phyloP scores from a whole-genome alignment of 768 basidiomycete species.

The Dentipellis fragilis region DNA sequence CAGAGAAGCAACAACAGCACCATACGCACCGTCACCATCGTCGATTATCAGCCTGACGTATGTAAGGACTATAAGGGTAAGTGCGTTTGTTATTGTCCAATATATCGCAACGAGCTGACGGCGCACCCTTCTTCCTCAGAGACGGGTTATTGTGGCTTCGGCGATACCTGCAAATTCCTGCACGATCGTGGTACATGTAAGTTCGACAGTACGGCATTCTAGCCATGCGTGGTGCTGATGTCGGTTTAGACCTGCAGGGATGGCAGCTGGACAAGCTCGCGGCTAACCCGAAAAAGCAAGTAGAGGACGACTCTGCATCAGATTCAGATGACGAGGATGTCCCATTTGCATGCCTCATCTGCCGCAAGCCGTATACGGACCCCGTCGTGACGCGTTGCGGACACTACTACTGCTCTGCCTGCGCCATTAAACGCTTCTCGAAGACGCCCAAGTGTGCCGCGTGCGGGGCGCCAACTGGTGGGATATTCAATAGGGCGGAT shows the following conservation, averaged over 20 bases:
- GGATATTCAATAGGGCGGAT: slow-evolving; percentile 93
- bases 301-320: slow-evolving; percentile 46
- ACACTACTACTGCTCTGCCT: slow-evolving; percentile 92
- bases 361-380: slow-evolving; percentile 89
- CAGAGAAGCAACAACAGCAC: slow-evolving; percentile 64
- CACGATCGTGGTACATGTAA: slow-evolving; percentile 93
- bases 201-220: slow-evolving; percentile 22
- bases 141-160: slow-evolving; percentile 98
- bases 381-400: slow-evolving; percentile 94
- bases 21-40: slow-evolving; percentile 88
- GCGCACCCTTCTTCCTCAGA: slow-evolving; percentile 38
- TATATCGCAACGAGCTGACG: neutral
- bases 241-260: slow-evolving; percentile 71
- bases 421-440: slow-evolving; percentile 89
- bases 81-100: slow-evolving; percentile 20
- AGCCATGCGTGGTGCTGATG: neutral
- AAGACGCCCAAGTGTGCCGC: slow-evolving; percentile 95
- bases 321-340: slow-evolving; percentile 80
- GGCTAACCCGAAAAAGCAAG: slow-evolving; percentile 58
- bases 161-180: slow-evolving; percentile 97
- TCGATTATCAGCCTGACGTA: slow-evolving; percentile 98
- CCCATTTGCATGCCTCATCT: slow-evolving; percentile 97
- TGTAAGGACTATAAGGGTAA: slow-evolving; percentile 99
- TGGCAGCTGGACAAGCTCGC: slow-evolving; percentile 97
- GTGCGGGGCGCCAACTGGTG: slow-evolving; percentile 86